Conservation (phyloP, 257 asterid genomes). For the Paraleonurus japonicus region DNA sequence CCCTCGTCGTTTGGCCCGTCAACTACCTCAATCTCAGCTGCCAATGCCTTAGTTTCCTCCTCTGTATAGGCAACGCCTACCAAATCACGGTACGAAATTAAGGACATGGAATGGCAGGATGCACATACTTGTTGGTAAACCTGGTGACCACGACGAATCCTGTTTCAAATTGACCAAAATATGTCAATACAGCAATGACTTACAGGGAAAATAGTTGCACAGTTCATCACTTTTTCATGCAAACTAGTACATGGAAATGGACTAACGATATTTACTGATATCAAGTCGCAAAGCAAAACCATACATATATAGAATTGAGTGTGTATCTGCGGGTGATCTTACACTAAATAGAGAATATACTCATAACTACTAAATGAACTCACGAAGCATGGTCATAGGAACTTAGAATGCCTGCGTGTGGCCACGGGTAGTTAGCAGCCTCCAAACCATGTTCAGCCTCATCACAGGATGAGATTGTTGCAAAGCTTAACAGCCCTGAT, state of each 20-base stretch:
- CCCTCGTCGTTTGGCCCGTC: conserved; percentile 98
- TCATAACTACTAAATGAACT: conserved; percentile 31
- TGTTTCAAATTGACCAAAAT: conserved; percentile 32
- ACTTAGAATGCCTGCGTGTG: conserved; percentile 68
- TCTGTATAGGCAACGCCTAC: conserved; percentile 91
- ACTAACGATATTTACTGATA: background rate
- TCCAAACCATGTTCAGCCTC: conserved; percentile 87
- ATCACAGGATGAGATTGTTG: conserved; percentile 69
- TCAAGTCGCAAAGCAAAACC: conserved; percentile 8
- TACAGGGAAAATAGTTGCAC: background rate
- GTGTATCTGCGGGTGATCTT: conserved; percentile 4
- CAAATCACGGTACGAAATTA: conserved; percentile 75
- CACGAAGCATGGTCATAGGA: conserved; percentile 82
- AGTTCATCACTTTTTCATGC: background rate
- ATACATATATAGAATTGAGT: background rate
- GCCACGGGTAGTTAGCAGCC: conserved; percentile 66
- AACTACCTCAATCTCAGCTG: conserved; percentile 90
- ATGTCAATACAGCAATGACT: conserved; percentile 14
- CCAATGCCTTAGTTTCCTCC: conserved; percentile 92
- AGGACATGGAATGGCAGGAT: conserved; percentile 84
- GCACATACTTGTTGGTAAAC: conserved; percentile 85
- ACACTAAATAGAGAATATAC: background rate
- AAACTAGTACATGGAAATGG: background rate
- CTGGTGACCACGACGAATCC: conserved; percentile 80
- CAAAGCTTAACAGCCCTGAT: conserved; percentile 63